These are phyloP conservation scores for Saksenaea oblongispora DNA, from an alignment of 371 early-diverging fungal genomes.

Conservation along the genomic window DNA sequence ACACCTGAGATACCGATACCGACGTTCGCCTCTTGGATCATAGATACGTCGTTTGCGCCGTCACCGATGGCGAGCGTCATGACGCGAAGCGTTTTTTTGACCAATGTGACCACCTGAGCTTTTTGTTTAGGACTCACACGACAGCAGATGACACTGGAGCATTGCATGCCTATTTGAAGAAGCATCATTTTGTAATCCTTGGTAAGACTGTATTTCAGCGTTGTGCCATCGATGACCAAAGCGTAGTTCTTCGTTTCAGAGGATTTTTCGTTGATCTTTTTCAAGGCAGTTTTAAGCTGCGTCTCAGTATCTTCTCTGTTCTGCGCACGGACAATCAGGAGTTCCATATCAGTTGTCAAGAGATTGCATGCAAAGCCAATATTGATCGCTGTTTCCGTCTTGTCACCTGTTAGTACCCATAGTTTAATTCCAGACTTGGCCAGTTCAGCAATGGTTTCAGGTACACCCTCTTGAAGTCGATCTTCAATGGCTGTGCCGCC, in stretches of 20 bases:
- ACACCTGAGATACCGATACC: conserved; percentile 94
- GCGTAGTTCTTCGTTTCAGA: conserved; percentile 43
- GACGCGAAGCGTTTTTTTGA: conserved; percentile 61
- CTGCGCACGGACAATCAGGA: conserved; percentile 66
- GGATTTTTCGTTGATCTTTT: conserved; percentile 3
- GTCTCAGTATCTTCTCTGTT: conserved; percentile 60
- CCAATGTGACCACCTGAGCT: conserved; percentile 74
- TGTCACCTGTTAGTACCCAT: conserved; percentile 99
- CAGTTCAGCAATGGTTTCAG: conserved; percentile 88
- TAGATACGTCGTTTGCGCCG: conserved; percentile 93
- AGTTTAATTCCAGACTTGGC: conserved; percentile 91
- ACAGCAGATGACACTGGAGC: conserved; percentile 81
- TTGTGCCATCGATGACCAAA: conserved; percentile 89
- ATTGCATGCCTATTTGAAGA: conserved; percentile 67
- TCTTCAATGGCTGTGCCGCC: conserved; percentile 95
- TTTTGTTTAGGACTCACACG: conserved; percentile 92
- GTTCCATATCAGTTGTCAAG: conserved; percentile 60
- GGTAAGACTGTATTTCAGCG: conserved; percentile 79
- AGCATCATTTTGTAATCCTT: conserved; percentile 55
- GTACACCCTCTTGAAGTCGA: conserved; percentile 91
- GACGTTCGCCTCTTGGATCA: conserved; percentile 91
- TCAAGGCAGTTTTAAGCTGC: conserved; percentile 36
- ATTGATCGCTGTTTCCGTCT: conserved; percentile 97
- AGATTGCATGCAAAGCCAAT: conserved; percentile 91
- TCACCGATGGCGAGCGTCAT: conserved; percentile 89